Conservation (phyloP, 2,329 filamentous ascomycete species). For the Penicillium crustosum region DNA sequence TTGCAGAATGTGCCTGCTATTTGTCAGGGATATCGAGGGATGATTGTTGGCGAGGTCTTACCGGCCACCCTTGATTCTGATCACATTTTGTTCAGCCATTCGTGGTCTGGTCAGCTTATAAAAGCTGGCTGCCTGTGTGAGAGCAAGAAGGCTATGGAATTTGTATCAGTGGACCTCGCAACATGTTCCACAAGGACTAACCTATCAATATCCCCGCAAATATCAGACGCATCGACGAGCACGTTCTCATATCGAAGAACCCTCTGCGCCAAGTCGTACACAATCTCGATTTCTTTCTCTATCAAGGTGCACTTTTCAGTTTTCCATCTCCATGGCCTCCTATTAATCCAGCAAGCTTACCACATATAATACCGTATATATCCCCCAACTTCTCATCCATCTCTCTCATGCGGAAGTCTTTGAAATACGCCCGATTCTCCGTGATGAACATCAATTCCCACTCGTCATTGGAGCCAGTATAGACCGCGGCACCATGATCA, state of each 20-base stretch:
- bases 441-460: constrained; percentile 81
- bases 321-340: not conserved
- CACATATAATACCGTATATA: constrained; percentile 78
- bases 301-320: not conserved
- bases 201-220: constrained; percentile 81
- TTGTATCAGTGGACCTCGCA: not conserved
- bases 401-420: constrained; percentile 75
- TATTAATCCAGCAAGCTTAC: constrained; percentile 48
- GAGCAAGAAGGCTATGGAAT: constrained; percentile 66
- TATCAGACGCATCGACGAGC: constrained; percentile 69
- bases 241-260: constrained; percentile 68
- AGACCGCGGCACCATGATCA: constrained; percentile 59
- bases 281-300: constrained; percentile 88
- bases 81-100: constrained; percentile 67
- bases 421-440: constrained; percentile 75
- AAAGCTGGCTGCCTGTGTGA: constrained; percentile 72
- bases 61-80: constrained; percentile 75
- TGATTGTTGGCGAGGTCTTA: constrained; percentile 29
- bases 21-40: constrained; percentile 9
- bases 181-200: constrained; percentile 21
- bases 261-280: constrained; percentile 70
- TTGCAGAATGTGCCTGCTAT: constrained; percentile 71
- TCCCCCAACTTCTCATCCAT: constrained; percentile 83
- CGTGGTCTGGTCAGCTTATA: constrained; percentile 70
- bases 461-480: constrained; percentile 61